Base-by-base conservation (phyloP, 1,284 basidiomycete genomes). In the Fomitopsis pinicola region DNA sequence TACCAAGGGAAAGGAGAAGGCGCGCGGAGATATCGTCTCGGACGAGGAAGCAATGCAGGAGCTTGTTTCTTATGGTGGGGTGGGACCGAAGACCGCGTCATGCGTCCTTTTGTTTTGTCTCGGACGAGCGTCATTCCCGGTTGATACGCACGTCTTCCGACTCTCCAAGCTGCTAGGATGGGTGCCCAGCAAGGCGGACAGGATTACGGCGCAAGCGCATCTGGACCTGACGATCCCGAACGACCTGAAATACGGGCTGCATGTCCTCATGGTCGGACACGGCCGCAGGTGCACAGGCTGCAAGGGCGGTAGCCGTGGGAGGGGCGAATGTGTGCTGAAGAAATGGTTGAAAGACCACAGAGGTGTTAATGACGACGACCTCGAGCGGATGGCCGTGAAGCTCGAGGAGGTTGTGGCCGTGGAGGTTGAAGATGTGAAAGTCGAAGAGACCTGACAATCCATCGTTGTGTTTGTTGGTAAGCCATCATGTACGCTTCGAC, bases 101-200 rank as follows among this genome's bases (percentile, higher is more conserved):
- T 93, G 91, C 68, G 90, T 92, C 0, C 72, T 91, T 15, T 77
- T 92, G n/a, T 92, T 93, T 71, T 90, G 88, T 69, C 77, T 93
- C 22, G 86, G 85, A 0, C 76, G 89, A 15, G 80, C 88, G 60
- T 85, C 85, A 1, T 92, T 93, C 69, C 89, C 91, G 0, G 90
- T 92, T 57, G 90, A 93, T 69, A 92, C 90, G 33, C 87, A 89
- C 67, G 85, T 91, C 38, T 88, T 82, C 69, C 78, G 90, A 19
- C 74, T 92, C 61, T 83, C 84, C 63, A 85, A 81, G 62, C 66
- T 87, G 14, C 76, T 92, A 26, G 86, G 84, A 0, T 92, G 89
- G 90, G 81, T 90, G 2, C 91, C 90, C 46, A 53, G 71, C n/a
- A 82, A 76, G 57, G 85, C 86, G 17, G 82, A 84, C 65, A 77